Base-by-base conservation (phyloP, 2,329 filamentous ascomycete species). In the Fulvia fulva region DNA sequence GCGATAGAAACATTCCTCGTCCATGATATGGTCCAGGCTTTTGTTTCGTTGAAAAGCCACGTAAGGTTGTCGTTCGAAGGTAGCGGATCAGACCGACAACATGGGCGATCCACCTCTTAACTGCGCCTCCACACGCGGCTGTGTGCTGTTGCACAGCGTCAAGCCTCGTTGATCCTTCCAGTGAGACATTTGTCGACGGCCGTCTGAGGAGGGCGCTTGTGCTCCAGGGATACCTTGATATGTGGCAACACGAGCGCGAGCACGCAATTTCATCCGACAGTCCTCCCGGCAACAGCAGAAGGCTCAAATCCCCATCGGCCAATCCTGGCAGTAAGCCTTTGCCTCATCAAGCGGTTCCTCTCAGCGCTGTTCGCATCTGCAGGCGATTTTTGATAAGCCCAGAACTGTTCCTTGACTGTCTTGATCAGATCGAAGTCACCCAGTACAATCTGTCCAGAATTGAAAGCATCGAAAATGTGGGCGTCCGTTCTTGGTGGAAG, bases 381-480 rank as follows among this genome's bases (percentile, higher is more conserved):
- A 8, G 61, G 57, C 59, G 69, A 61, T 63, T 68, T 70, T 50
- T 71, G 65, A 58, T 74, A 75, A 51, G 74, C 67, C 57, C 67
- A 64, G 60, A 77, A 72, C 56, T 79, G 75, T 37, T 78, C 73
- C 7, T 73, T 69, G 30, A 78, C 63, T 0, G 76, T 76, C 57
- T 75, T 71, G 53, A 72, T 60, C 25, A 79, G 56, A 51, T 75
- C 69, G 51, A 80, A 71, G 57, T 79, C 75, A 2, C 74, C 76
- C 57, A 80, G 69, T 12, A 79, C 69, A 56, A 76, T 76, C 61
- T 80, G 76, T 12, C 78, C 78, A 7, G 76, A 78, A 58, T 74
- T 74, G 62, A 80, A 77, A 28, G 75, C 66, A 57, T 80, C 77
- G 54, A 79, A 73, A 30, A 74, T 71, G 51, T 71, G 64, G 3